Evolutionary conservation across 179 eudicot genomes (phyloP), one percentile per base, ranked within the genome.

Genomic region (Silene vulgaris): DNA sequence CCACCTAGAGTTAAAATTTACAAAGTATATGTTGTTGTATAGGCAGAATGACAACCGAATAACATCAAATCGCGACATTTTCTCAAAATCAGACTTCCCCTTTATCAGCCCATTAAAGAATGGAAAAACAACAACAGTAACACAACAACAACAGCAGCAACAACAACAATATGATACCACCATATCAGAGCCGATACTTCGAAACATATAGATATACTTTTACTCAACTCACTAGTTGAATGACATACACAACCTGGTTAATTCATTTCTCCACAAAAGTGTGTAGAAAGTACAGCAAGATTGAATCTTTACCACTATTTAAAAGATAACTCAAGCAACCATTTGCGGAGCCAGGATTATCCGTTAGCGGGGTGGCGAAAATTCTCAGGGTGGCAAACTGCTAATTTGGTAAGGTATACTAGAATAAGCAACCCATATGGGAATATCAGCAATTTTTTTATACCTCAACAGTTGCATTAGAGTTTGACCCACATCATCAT

Each of bases 381-480:
- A 45, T 45, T 45, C 0, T 45, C 52, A 45, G 48, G 48, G 48
- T 8, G 12, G 48, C 48, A 40, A 40, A 40, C 48, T 8, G 48
- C 48, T 40, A 40, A 40, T 8, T 40, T 2, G 8, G 8, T 40
- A 7, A 7, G 40, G 40, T 35, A 40, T 40, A 8, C 48, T 8
- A 40, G 11, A 40, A 8, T 40, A 40, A 40, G 48, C 48, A 40
- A 37, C 29, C 19, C 30, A 48, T 17, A 17, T 62, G 4, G 64
- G 29, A 63, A 63, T 21, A 14, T 61, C 20, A 74, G 50, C 2
- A 54, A 5, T 57, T 26, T 43, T 40, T 9, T 35, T 35, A n/a
- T 3, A 30, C 66, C 69, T 37, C 37, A 76, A 37, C 65, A 59
- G 2, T 68, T 68, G 54, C 65, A 65, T 40, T 40, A 40, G 12